Percentiles rank a stretch among this genome's conserved stretches.
phyloP scores from a whole-genome alignment of 164 flowering plant species.

The Vitis labrusca region DNA sequence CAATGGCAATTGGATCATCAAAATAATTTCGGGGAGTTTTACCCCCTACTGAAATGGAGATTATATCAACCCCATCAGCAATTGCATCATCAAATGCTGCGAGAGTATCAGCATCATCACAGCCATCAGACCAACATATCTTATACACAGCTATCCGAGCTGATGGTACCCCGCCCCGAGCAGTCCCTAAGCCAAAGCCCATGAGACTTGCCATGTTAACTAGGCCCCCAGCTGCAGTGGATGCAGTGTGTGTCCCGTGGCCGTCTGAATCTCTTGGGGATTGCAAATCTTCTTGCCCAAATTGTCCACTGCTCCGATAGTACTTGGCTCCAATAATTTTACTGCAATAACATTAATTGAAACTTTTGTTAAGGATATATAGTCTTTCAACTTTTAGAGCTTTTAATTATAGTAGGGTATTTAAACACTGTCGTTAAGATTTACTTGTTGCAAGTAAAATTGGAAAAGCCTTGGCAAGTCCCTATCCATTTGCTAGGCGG shows the following conservation, averaged over 20 bases:
- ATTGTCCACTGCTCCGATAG: slow-evolving; percentile 12
- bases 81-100: slow-evolving; percentile 61
- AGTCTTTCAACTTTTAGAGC: too few relatives aligned
- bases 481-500: slow-evolving; percentile 64
- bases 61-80: slow-evolving; percentile 48
- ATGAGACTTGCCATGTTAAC: slow-evolving; percentile 31
- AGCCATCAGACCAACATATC: slow-evolving; percentile 33
- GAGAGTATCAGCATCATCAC: slow-evolving; percentile 32
- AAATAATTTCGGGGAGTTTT: neutral
- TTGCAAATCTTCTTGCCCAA: neutral
- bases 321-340: slow-evolving; percentile 52
- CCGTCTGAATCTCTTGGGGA: slow-evolving; percentile 43
- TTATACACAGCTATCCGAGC: slow-evolving; percentile 57
- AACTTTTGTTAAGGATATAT: too few relatives aligned
- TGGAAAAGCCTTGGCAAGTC: slow-evolving; percentile 28
- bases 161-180: slow-evolving; percentile 54
- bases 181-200: slow-evolving; percentile 45
- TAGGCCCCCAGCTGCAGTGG: slow-evolving; percentile 44
- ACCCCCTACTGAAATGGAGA: slow-evolving; percentile 34
- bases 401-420: too few relatives aligned
- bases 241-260: slow-evolving; percentile 62
- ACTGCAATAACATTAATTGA: slow-evolving; percentile 14
- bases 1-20: slow-evolving; percentile 29
- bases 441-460: slow-evolving; percentile 72
- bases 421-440: neutral